Percentiles rank a stretch among this genome's conserved stretches.
phyloP scores from a whole-genome alignment of 1,284 basidiomycete genomes.

The Puccinia polysora region DNA sequence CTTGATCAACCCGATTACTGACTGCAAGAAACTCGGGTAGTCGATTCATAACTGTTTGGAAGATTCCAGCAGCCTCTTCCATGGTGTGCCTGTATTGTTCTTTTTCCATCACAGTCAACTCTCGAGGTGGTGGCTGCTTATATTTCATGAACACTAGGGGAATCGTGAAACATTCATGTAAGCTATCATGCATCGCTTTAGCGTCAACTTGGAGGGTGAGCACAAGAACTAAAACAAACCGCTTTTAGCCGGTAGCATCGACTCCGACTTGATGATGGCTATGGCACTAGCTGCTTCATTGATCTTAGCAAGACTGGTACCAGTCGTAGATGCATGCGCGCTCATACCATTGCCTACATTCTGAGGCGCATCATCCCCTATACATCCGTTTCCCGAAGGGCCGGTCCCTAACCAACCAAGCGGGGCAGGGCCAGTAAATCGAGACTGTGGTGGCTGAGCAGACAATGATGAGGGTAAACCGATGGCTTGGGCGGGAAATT shows the following conservation, averaged over 20 bases:
- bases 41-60: not conserved
- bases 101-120: conserved; percentile 17
- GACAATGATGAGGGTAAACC: conserved; percentile 5
- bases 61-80: conserved; percentile 31
- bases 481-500: not conserved
- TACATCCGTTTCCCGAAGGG: not conserved
- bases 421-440: too few relatives aligned
- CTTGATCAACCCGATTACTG: conserved; percentile 14
- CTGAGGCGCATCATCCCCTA: conserved; percentile 1
- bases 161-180: not conserved
- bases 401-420: not conserved
- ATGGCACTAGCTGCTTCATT: conserved; percentile 12
- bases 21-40: conserved; percentile 31
- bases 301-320: conserved; percentile 6
- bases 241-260: conserved; percentile 7
- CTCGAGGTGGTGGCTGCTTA: not conserved
- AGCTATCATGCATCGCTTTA: too few relatives aligned
- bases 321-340: not conserved
- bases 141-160: conserved; percentile 38
- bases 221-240: conserved; percentile 1
- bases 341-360: conserved; percentile 1
- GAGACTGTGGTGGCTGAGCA: conserved; percentile 1
- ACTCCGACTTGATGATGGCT: conserved; percentile 3
- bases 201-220: not conserved
- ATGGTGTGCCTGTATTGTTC: conserved; percentile 32